These are phyloP conservation scores for Penicillium sp. DNA, from an alignment of 2,329 filamentous ascomycete genomes.

Conservation along the genomic window DNA sequence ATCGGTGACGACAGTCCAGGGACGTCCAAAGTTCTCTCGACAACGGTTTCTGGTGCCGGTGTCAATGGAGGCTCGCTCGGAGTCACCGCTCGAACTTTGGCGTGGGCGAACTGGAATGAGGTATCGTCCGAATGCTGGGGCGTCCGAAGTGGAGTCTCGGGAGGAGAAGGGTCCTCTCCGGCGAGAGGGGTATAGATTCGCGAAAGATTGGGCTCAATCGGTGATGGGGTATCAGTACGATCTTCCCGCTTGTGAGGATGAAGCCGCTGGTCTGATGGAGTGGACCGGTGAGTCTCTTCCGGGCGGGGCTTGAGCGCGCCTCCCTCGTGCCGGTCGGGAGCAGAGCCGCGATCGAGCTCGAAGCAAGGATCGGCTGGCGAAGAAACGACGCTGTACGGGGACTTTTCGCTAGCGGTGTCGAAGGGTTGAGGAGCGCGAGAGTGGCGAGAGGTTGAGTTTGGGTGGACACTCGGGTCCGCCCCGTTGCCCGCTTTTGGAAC, in stretches of 20 bases:
- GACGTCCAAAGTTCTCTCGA: slow-evolving; percentile 22
- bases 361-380: slow-evolving; percentile 19
- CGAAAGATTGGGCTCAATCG: slow-evolving; percentile 21
- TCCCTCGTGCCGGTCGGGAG: slow-evolving; percentile 9
- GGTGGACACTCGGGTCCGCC: slow-evolving; percentile 26
- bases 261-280: slow-evolving; percentile 9
- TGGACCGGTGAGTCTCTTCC: slow-evolving; percentile 5
- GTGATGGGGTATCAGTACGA: slow-evolving; percentile 9
- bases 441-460: slow-evolving; percentile 17
- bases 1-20: slow-evolving; percentile 10
- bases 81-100: slow-evolving; percentile 17
- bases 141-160: slow-evolving; percentile 19
- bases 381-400: slow-evolving; percentile 25
- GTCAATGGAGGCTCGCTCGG: slow-evolving; percentile 21
- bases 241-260: slow-evolving; percentile 13
- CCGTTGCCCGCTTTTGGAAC: slow-evolving; percentile 25
- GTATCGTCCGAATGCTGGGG: slow-evolving; percentile 21
- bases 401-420: slow-evolving; percentile 21
- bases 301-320: slow-evolving; percentile 3
- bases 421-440: slow-evolving; percentile 20
- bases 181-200: slow-evolving; percentile 24
- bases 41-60: slow-evolving; percentile 27
- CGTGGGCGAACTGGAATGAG: slow-evolving; percentile 19
- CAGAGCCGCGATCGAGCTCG: slow-evolving; percentile 12
- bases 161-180: slow-evolving; percentile 18